These are phyloP conservation scores for Punica granatum DNA, from an alignment of 345 rosid species.

Conservation along the genomic window DNA sequence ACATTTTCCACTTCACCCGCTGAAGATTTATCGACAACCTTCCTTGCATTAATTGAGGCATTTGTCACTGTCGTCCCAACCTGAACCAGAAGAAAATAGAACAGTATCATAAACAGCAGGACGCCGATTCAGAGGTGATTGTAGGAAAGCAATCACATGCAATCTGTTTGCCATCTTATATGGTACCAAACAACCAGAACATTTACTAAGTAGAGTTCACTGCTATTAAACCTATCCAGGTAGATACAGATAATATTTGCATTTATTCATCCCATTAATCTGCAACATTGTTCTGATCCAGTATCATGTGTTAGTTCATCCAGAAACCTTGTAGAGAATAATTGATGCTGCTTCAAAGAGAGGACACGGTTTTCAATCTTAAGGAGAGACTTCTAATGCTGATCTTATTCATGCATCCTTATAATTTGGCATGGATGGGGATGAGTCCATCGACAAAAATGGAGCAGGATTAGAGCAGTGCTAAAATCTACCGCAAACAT, in stretches of 20 bases:
- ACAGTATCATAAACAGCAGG: neutral
- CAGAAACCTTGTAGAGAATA: neutral
- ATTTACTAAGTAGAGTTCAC: neutral
- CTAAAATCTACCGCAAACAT: neutral
- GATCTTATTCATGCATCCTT: neutral
- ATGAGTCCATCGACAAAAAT: neutral
- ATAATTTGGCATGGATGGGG: neutral
- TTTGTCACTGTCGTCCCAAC: slow-evolving; percentile 54
- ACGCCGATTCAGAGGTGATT: neutral
- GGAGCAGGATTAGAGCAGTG: neutral
- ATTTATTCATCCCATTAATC: neutral
- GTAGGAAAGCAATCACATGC: neutral
- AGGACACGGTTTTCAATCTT: neutral
- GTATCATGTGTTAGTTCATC: neutral
- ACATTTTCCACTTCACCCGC: slow-evolving; percentile 57
- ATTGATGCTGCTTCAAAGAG: neutral
- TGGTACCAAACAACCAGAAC: neutral
- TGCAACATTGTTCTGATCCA: neutral
- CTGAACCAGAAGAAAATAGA: slow-evolving; percentile 20
- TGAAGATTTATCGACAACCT: slow-evolving; percentile 49
- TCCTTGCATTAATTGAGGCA: slow-evolving; percentile 45
- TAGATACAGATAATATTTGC: too few relatives aligned
- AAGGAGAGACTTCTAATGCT: neutral
- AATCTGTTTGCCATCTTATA: neutral
- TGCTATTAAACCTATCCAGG: neutral